A percentile compares a stretch with the other conserved stretches of the same genome.
Conservation (phyloP, 140 eudicot species). For the Anethum foeniculum region DNA sequence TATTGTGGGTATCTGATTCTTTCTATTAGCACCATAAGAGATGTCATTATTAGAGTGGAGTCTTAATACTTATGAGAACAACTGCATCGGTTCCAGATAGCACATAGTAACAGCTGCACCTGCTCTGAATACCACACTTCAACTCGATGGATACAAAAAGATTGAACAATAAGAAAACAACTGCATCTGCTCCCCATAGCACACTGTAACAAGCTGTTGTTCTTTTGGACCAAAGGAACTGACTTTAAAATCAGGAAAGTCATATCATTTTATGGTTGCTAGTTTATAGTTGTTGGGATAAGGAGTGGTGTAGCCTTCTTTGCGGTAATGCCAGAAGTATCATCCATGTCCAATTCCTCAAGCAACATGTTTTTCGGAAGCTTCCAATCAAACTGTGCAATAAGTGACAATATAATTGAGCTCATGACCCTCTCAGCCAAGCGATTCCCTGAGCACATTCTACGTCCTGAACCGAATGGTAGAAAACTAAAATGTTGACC, state of each 20-base stretch:
- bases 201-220: too few relatives aligned
- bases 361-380: slow-evolving; percentile 1
- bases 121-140: too few relatives aligned
- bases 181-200: too few relatives aligned
- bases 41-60: too few relatives aligned
- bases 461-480: slow-evolving; percentile 1
- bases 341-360: neutral
- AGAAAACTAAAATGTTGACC: neutral
- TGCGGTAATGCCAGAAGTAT: neutral
- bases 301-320: neutral
- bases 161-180: neutral
- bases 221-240: too few relatives aligned
- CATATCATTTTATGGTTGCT: too few relatives aligned
- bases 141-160: too few relatives aligned
- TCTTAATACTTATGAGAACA: too few relatives aligned
- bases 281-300: neutral
- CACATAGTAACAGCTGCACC: neutral
- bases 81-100: too few relatives aligned
- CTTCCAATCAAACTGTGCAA: neutral
- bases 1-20: too few relatives aligned
- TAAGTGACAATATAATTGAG: neutral
- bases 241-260: too few relatives aligned
- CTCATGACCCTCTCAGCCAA: slow-evolving; percentile 4
- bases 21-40: too few relatives aligned
- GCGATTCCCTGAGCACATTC: slow-evolving; percentile 5